Evolutionary conservation across 2,329 filamentous ascomycete genomes (phyloP), one percentile per base, ranked within the genome.

Genomic region (Alternaria sp.): DNA sequence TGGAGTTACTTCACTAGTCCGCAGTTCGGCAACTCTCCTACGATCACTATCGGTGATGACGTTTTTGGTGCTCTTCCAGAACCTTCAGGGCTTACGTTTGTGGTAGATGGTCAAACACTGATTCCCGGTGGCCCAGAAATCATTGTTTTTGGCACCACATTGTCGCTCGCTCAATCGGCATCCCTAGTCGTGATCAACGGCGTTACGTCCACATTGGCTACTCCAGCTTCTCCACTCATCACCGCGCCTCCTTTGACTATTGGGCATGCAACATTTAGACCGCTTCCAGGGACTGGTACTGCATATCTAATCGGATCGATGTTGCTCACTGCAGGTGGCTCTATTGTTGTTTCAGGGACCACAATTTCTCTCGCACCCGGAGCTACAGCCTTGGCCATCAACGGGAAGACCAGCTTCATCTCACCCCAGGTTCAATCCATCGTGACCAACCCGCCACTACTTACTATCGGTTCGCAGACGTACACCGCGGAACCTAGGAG

Each of bases 281-380:
- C 74, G n/a, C 58, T 73, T 5, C 68, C 70, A 21, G 71, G 73
- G 5, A 56, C 68, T 9, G 76, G 75, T 8, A 73, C 73, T 1
- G 72, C 69, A 0, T 80, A 79, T 56, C 33, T 77, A 1, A 75
- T 82, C 39, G 71, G 69, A 23, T 74, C 73, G 3, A 66, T 72
- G 11, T 70, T 73, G 3, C 72, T 82, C 5, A 79, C 74, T 0
- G 76, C 79, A 0, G 79, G 78, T 11, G 78, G 77, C 8, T 57
- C 58, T 21, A 68, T 78, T 46, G 68, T 67, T 13, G 57, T 73
- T 4, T 54, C 62, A 6, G 70, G 69, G 37, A 68, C 68, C 2
- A 72, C 67, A 2, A 70, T 78, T n/a, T 73, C 70, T 1, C 66
- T 78, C 4, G 65, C 66, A 14, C 58, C 68, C n/a, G 65, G 62